phyloP scores from a whole-genome alignment of 2,329 filamentous ascomycete species.

The Westerdykella aurantiaca region DNA sequence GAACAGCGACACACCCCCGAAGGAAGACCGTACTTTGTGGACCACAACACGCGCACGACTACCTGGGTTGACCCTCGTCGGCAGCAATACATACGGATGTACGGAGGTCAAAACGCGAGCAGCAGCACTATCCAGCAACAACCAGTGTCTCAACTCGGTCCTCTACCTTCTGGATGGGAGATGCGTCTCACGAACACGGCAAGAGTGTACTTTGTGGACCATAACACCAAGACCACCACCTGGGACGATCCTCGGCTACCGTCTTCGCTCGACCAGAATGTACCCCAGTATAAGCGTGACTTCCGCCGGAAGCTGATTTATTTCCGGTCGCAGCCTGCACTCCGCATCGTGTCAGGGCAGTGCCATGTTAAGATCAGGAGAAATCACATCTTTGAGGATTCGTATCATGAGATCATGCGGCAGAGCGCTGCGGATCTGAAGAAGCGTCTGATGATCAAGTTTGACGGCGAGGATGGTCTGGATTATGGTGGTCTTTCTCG shows the following conservation, averaged over 20 bases:
- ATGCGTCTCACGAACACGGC: conserved; percentile 99
- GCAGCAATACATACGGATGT: conserved; percentile 98
- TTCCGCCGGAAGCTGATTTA: conserved; percentile 98
- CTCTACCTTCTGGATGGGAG: conserved; percentile 95
- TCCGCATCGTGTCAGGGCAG: conserved; percentile 91
- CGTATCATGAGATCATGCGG: conserved; percentile 95
- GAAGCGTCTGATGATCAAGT: conserved; percentile 99
- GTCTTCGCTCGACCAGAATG: conserved; percentile 94
- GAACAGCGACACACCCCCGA: conserved; percentile 94
- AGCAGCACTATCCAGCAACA: conserved; percentile 91
- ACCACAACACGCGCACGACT: conserved; percentile 95
- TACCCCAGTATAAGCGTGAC: conserved; percentile 98
- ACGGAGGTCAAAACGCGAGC: conserved; percentile 72
- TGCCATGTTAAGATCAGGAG: conserved; percentile 97
- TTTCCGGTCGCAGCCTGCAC: conserved; percentile 94
- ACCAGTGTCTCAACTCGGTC: conserved; percentile 92
- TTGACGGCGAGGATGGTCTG: conserved; percentile 94
- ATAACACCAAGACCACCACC: conserved; percentile 99
- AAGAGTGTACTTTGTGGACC: conserved; percentile 96
- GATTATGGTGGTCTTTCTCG: conserved; percentile 95
- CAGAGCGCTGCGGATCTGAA: conserved; percentile 94
- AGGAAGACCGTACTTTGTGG: conserved; percentile 92
- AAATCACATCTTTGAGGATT: conserved; percentile 97
- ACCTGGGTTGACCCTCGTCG: conserved; percentile 97
- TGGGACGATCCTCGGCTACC: conserved; percentile 97